Percentiles rank a stretch among this genome's conserved stretches.
phyloP scores from a whole-genome alignment of 2,329 filamentous ascomycete genomes.

The Fusarium succisae region DNA sequence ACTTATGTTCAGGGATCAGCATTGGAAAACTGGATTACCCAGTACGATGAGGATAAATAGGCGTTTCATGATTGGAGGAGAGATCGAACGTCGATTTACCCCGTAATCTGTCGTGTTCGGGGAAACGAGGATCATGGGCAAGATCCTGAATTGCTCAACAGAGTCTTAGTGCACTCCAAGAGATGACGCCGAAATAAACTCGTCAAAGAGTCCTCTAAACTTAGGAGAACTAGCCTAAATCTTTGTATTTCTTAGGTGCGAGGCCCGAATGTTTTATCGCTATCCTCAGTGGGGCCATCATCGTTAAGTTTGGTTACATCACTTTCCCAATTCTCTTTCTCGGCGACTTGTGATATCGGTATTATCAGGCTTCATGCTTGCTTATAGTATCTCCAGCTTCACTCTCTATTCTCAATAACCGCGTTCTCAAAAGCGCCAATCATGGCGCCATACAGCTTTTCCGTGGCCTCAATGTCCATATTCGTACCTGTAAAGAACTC shows the following conservation, averaged over 20 bases:
- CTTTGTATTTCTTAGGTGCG: fast-evolving
- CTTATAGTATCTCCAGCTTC: fast-evolving
- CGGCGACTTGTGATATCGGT: fast-evolving
- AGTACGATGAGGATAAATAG: neutral
- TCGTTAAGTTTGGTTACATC: fast-evolving
- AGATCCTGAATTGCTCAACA: neutral
- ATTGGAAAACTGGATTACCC: neutral
- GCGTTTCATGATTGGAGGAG: neutral
- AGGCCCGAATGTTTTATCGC: fast-evolving
- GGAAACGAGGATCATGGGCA: neutral
- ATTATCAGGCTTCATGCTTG: fast-evolving
- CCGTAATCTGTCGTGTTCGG: neutral
- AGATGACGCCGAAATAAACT: fast-evolving
- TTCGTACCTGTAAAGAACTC: neutral
- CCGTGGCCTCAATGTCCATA: neutral
- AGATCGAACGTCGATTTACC: neutral
- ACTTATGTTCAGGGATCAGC: neutral
- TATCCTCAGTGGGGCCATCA: fast-evolving
- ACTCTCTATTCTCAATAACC: fast-evolving
- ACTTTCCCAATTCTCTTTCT: fast-evolving
- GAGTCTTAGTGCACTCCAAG: neutral
- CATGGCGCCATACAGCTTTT: neutral
- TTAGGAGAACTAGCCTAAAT: neutral
- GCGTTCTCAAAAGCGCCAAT: neutral
- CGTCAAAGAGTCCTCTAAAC: neutral